Evolutionary conservation across 495 filamentous ascomycete species (phyloP).

Genomic region (Articulospora tetracladia): DNA sequence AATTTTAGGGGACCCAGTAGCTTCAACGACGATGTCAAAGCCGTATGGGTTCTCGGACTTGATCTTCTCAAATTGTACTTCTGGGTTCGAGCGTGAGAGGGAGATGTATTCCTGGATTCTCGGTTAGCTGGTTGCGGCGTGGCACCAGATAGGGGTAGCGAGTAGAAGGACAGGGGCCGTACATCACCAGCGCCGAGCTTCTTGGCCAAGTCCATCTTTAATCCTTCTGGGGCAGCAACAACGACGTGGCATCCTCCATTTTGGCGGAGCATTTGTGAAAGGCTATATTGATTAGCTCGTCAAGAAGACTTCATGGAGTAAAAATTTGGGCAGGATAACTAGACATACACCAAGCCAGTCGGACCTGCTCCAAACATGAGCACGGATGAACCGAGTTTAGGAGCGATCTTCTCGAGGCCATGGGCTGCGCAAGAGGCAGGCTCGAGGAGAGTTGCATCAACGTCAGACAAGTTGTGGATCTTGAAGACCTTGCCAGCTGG

Average conservation of each 20-base stretch:
- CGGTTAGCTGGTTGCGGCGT: background rate
- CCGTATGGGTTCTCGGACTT: conserved; percentile 66
- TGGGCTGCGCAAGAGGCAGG: conserved; percentile 69
- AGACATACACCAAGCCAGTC: conserved; percentile 32
- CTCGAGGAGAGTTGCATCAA: conserved; percentile 71
- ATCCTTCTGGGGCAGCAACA: conserved; percentile 59
- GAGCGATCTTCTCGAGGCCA: conserved; percentile 68
- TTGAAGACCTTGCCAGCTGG: conserved; percentile 63
- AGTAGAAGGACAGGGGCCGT: background rate
- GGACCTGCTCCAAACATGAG: conserved; percentile 67
- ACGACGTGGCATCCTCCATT: conserved; percentile 64
- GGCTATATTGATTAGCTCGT: conserved; percentile 3
- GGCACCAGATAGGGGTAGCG: background rate
- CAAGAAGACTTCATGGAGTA: background rate
- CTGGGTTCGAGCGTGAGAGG: conserved; percentile 52
- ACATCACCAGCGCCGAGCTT: conserved; percentile 62
- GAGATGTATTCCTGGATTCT: conserved; percentile 43
- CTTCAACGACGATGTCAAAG: conserved; percentile 60
- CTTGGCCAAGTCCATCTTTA: conserved; percentile 69
- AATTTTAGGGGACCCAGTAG: conserved; percentile 62
- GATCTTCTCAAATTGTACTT: conserved; percentile 54
- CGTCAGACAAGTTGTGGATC: conserved; percentile 64
- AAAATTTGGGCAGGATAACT: background rate
- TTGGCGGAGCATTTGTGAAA: conserved; percentile 58
- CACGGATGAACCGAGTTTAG: conserved; percentile 62